Evolutionary conservation across 1,284 basidiomycete genomes (phyloP), one percentile per base, ranked within the genome.

Genomic region (Ceratobasidium sp.): DNA sequence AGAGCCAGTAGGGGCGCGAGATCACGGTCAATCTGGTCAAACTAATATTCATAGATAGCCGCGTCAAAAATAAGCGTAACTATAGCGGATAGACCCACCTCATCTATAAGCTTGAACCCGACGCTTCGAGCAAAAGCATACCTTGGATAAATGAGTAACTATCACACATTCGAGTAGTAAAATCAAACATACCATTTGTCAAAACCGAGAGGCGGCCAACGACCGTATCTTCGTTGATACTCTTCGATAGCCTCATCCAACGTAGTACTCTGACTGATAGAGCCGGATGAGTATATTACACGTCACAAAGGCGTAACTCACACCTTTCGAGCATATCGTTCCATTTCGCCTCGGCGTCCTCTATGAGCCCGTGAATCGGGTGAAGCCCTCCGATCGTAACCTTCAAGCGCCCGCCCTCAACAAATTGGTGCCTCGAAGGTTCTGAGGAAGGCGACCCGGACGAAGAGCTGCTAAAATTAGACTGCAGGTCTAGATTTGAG

Each of bases 201-300:
- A 55, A 84, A 84, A 1, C 83, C 83, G 60, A 78, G 81, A 4
- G 84, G 84, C n/a, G 84, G 84, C 26, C 69, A 71, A 15, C 82
- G 77, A 2, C 79, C 78, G 73, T 84, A 80, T 55, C 83, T 73
- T 42, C 81, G 77, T 77, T 81, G 79, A 79, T 84, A 84, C 78
- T 83, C 90, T 26, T 82, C 83, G 1, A 89, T 88, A 3, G 91
- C 91, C 77, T 88, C 86, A 23, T 85, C 83, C 4, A 93, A 83
- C 0, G 89, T 90, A 66, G 83, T 87, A 78, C 90, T 91, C 75
- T 92, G 90, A 60, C 83, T 83, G 9, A 39, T 7, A 49, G 33
- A 44, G 26, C 9, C 61, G 13, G 51, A 56, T 26, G 23, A 13
- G 33, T n/a, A 60, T 28, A 53, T 6, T 40, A n/a, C 40, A 39